These are phyloP conservation scores for Sclerotiophoma versabilis DNA, from an alignment of 2,329 filamentous ascomycete genomes.

Conservation along the genomic window DNA sequence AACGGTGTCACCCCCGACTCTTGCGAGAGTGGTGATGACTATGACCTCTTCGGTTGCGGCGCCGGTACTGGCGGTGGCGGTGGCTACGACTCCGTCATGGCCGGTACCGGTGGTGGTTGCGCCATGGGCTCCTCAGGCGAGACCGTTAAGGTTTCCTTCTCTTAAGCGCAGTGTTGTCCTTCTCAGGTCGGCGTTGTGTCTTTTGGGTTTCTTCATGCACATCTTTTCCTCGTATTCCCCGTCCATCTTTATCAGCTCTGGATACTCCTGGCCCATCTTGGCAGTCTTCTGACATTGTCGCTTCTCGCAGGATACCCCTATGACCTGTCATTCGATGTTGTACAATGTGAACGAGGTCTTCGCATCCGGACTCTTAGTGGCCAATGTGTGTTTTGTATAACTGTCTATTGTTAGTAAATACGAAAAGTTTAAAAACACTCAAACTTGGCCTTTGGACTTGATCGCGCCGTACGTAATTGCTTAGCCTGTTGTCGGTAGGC, in stretches of 20 bases:
- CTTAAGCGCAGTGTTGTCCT: constrained; percentile 18
- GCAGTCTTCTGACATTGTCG: constrained; percentile 26
- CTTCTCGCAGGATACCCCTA: constrained; percentile 33
- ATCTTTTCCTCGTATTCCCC: constrained; percentile 31
- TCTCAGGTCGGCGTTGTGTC: constrained; percentile 22
- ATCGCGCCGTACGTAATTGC: neutral
- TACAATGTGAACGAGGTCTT: constrained; percentile 24
- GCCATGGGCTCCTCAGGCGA: constrained; percentile 36
- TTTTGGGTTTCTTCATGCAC: constrained; percentile 24
- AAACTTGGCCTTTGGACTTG: neutral
- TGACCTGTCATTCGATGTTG: constrained; percentile 25
- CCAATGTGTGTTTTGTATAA: constrained; percentile 38
- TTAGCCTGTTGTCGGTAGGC: too few species aligned
- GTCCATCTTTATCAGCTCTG: constrained; percentile 24
- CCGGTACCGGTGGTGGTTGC: constrained; percentile 43
- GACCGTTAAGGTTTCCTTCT: constrained; percentile 37
- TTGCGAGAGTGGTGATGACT: constrained; percentile 48
- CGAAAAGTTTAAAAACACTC: constrained; percentile 21
- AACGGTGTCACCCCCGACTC: constrained; percentile 22
- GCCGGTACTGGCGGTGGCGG: constrained; percentile 33
- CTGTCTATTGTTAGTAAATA: constrained; percentile 32
- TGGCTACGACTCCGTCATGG: constrained; percentile 39
- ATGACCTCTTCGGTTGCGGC: constrained; percentile 50
- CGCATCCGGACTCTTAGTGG: constrained; percentile 23
- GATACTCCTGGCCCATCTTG: constrained; percentile 22